phyloP scores from a whole-genome alignment of 768 basidiomycete species.

The Dioszegia crocea region DNA sequence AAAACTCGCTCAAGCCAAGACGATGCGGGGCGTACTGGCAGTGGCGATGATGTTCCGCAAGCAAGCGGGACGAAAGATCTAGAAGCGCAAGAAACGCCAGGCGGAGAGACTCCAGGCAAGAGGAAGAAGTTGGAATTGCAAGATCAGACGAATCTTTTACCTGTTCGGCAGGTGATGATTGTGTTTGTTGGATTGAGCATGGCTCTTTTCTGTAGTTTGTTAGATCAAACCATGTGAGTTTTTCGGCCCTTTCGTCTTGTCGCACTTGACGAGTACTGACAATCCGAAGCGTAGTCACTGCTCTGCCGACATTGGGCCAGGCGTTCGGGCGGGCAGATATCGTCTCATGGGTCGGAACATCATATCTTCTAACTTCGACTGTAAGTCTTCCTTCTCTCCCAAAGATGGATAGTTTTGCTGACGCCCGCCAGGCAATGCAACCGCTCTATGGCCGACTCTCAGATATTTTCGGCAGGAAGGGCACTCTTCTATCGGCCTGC shows the following conservation, averaged over 20 bases:
- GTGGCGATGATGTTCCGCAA: no score
- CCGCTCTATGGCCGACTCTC: slow-evolving; percentile 51
- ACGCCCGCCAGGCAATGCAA: slow-evolving; percentile 59
- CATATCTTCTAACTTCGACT: slow-evolving; percentile 60
- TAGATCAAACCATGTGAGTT: slow-evolving; percentile 64
- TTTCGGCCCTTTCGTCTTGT: background rate
- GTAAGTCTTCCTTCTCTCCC: slow-evolving; percentile 11
- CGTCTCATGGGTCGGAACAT: slow-evolving; percentile 68
- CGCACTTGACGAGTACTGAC: slow-evolving; percentile 1
- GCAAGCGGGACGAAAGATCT: background rate
- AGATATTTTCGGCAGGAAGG: slow-evolving; percentile 57
- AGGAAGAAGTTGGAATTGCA: slow-evolving; percentile 53
- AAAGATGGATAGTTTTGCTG: background rate
- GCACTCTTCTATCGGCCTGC: slow-evolving; percentile 59
- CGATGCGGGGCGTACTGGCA: no score
- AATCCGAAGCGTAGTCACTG: slow-evolving; percentile 58
- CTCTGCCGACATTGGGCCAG: slow-evolving; percentile 64
- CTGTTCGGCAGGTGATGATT: slow-evolving; percentile 61
- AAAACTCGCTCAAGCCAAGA: no score
- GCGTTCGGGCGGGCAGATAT: slow-evolving; percentile 64
- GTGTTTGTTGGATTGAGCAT: slow-evolving; percentile 62
- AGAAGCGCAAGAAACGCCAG: slow-evolving; percentile 1
- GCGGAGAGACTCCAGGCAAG: slow-evolving; percentile 12
- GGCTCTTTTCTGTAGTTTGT: slow-evolving; percentile 61
- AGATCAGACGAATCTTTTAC: slow-evolving; percentile 73